These are phyloP conservation scores for Candida vartiovaarae DNA, from an alignment of 805 yeast species.

Conservation along the genomic window DNA sequence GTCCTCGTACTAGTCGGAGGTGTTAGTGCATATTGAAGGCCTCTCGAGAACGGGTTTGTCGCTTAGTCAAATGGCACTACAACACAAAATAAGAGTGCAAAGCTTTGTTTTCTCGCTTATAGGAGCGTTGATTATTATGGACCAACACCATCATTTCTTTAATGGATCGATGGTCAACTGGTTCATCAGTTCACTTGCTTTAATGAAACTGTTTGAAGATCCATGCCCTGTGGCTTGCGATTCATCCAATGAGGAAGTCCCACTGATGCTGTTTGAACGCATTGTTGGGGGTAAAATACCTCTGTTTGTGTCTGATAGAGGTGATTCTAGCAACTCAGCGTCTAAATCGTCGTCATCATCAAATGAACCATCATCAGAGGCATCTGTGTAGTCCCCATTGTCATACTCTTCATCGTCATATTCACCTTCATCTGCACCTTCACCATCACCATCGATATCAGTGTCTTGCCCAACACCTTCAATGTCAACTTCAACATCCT, in stretches of 20 bases:
- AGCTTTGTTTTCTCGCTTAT: too few species aligned
- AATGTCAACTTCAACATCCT: constrained; percentile 14
- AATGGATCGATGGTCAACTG: constrained; percentile 6
- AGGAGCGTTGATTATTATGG: too few species aligned
- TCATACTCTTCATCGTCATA: constrained; percentile 11
- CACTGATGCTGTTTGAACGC: background rate
- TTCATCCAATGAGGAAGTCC: too few species aligned
- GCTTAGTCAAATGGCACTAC: too few species aligned
- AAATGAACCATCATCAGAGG: background rate
- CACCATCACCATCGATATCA: constrained; percentile 25
- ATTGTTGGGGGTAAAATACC: constrained; percentile 9
- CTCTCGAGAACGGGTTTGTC: too few species aligned
- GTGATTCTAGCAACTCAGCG: constrained; percentile 25
- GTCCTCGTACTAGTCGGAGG: too few species aligned
- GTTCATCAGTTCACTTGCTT: constrained; percentile 21
- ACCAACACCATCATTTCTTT: background rate
- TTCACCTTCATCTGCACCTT: constrained; percentile 22
- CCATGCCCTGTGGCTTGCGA: too few species aligned
- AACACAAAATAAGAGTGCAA: too few species aligned
- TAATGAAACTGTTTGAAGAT: constrained; percentile 10
- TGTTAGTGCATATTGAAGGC: too few species aligned
- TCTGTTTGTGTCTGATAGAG: background rate
- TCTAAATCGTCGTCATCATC: constrained; percentile 24
- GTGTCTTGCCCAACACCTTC: constrained; percentile 19
- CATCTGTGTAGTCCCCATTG: constrained; percentile 10